phyloP scores from a whole-genome alignment of 352 stramenopile genomes.

The Halophytophthora polymorphica region DNA sequence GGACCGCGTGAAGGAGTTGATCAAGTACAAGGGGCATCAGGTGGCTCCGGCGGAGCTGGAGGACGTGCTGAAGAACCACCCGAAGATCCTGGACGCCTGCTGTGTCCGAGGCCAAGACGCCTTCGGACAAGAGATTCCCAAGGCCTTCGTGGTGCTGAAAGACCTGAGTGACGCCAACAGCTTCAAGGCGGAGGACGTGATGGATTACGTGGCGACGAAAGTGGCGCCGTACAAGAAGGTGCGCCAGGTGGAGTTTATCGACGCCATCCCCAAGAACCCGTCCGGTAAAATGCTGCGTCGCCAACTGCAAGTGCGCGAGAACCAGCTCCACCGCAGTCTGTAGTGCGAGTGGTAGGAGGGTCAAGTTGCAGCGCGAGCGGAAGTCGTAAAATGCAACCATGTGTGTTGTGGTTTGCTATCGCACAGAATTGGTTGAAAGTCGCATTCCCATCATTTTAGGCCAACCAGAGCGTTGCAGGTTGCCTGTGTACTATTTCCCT shows the following conservation, averaged over 20 bases:
- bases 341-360: no score
- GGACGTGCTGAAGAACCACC: slow-evolving; percentile 84
- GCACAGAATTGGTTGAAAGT: no score
- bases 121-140: slow-evolving; percentile 82
- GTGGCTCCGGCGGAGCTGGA: slow-evolving; percentile 92
- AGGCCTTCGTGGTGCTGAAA: slow-evolving; percentile 88
- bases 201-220: slow-evolving; percentile 77
- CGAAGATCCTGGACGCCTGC: slow-evolving; percentile 73
- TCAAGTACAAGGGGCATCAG: slow-evolving; percentile 94
- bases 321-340: slow-evolving; percentile 22
- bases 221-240: slow-evolving; percentile 90
- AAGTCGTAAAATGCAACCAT: no score
- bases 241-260: slow-evolving; percentile 82
- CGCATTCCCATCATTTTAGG: no score
- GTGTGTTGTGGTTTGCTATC: no score
- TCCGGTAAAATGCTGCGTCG: slow-evolving; percentile 91
- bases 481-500: no score
- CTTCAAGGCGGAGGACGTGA: slow-evolving; percentile 66
- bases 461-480: no score
- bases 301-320: slow-evolving; percentile 57
- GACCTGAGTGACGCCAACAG: slow-evolving; percentile 23
- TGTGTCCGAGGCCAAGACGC: slow-evolving; percentile 62
- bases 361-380: no score
- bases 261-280: slow-evolving; percentile 82
- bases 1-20: slow-evolving; percentile 93